These are phyloP conservation scores for Trichoderma breve DNA, from an alignment of 2,329 filamentous ascomycete genomes.

Conservation along the genomic window DNA sequence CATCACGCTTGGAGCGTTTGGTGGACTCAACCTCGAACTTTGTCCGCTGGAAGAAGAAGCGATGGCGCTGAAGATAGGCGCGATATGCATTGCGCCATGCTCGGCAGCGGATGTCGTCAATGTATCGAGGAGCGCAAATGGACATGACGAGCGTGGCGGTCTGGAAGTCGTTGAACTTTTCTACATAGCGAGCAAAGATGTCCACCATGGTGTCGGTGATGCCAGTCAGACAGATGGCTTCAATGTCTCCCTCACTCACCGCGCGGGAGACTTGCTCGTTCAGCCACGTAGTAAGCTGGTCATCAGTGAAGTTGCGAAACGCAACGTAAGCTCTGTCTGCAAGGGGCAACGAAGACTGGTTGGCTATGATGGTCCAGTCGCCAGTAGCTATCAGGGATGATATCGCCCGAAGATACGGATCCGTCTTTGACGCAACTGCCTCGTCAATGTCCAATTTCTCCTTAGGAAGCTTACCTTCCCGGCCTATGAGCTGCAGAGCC, in stretches of 20 bases:
- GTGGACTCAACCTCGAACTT: conserved; percentile 78
- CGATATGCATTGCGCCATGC: conserved; percentile 73
- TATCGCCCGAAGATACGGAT: conserved; percentile 77
- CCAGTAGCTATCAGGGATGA: conserved; percentile 74
- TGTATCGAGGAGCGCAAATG: conserved; percentile 71
- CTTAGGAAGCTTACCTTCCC: conserved; percentile 45
- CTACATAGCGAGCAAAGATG: conserved; percentile 72
- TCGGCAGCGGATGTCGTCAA: conserved; percentile 71
- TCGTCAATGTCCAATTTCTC: conserved; percentile 59
- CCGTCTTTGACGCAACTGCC: conserved; percentile 60
- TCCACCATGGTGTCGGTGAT: conserved; percentile 71
- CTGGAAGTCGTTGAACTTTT: conserved; percentile 74
- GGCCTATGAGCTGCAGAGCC: conserved; percentile 61
- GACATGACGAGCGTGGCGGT: conserved; percentile 74
- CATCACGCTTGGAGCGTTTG: conserved; percentile 63
- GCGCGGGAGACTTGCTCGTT: conserved; percentile 60
- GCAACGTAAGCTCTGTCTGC: conserved; percentile 73
- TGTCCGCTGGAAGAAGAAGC: conserved; percentile 69
- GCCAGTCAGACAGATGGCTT: conserved; percentile 75
- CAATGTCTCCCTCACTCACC: conserved; percentile 66
- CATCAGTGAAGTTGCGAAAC: conserved; percentile 62
- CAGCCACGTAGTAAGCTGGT: conserved; percentile 65
- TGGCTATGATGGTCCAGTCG: conserved; percentile 71
- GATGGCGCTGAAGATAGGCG: conserved; percentile 70
- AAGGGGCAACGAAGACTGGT: conserved; percentile 70